Evolutionary conservation across 257 asterid genomes (phyloP).

Genomic region (Plantago major): DNA sequence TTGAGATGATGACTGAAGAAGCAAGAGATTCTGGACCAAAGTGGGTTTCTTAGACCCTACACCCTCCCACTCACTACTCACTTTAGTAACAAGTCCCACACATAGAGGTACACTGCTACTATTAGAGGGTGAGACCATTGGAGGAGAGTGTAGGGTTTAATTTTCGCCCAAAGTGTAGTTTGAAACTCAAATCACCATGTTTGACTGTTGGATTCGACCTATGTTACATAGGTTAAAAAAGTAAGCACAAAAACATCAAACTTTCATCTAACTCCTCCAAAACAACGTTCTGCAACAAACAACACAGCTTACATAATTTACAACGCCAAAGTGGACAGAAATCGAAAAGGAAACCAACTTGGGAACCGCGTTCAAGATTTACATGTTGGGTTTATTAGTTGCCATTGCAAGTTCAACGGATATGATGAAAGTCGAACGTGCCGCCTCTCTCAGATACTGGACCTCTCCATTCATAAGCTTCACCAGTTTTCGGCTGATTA

Average conservation of each 20-base stretch:
- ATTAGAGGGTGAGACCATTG: no score
- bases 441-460: conserved; percentile 84
- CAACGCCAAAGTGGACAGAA: background rate
- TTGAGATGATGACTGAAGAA: no score
- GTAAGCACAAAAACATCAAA: background rate
- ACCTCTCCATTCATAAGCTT: conserved; percentile 97
- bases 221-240: no score
- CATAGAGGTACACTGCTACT: no score
- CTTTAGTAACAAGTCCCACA: no score
- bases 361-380: background rate
- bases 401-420: conserved; percentile 75
- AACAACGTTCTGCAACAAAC: background rate
- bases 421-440: conserved; percentile 76
- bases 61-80: no score
- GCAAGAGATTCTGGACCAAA: no score
- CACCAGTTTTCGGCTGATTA: conserved; percentile 76
- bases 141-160: no score
- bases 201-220: no score
- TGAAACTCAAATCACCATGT: no score
- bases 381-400: conserved; percentile 21
- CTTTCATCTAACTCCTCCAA: background rate
- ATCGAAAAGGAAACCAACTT: background rate
- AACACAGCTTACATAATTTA: background rate
- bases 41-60: no score
- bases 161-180: no score